These are phyloP conservation scores for Exophiala mesophila DNA, from an alignment of 2,329 filamentous ascomycete species.

Conservation along the genomic window DNA sequence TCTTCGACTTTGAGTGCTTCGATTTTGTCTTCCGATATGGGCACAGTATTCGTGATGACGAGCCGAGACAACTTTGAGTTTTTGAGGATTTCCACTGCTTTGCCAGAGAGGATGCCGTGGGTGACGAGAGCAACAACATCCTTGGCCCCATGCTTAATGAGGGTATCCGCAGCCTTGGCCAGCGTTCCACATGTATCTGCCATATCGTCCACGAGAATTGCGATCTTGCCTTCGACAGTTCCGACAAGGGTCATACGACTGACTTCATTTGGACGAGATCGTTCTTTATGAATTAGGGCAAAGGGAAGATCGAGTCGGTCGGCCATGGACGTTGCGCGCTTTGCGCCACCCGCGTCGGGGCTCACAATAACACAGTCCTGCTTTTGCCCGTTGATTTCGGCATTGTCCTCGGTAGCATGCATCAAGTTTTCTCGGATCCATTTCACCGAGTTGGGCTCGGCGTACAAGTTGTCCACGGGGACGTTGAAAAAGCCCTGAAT, in stretches of 20 bases:
- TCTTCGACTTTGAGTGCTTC: conserved; percentile 23
- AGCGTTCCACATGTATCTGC: conserved; percentile 90
- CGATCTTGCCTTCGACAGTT: conserved; percentile 82
- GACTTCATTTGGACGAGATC: conserved; percentile 83
- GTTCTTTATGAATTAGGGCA: conserved; percentile 95
- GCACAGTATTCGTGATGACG: conserved; percentile 87
- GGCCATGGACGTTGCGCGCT: conserved; percentile 86
- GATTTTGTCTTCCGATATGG: conserved; percentile 56
- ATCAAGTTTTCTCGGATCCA: conserved; percentile 87
- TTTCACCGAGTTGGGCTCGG: conserved; percentile 82
- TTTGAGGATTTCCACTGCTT: conserved; percentile 82
- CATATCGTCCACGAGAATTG: conserved; percentile 97
- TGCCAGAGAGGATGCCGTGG: conserved; percentile 84
- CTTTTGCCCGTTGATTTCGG: conserved; percentile 20
- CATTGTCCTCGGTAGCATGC: conserved; percentile 54
- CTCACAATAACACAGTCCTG: conserved; percentile 76
- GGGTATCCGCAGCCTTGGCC: conserved; percentile 80
- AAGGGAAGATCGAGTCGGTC: conserved; percentile 87
- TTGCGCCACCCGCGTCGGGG: conserved; percentile 90
- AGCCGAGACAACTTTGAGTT: conserved; percentile 69
- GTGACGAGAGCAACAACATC: conserved; percentile 94
- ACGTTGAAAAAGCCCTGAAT: conserved; percentile 95
- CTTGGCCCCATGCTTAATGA: conserved; percentile 79
- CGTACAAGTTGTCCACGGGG: conserved; percentile 77
- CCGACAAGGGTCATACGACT: conserved; percentile 95